Conservation (phyloP, 441 rosid species). For the Croton laevigatus region DNA sequence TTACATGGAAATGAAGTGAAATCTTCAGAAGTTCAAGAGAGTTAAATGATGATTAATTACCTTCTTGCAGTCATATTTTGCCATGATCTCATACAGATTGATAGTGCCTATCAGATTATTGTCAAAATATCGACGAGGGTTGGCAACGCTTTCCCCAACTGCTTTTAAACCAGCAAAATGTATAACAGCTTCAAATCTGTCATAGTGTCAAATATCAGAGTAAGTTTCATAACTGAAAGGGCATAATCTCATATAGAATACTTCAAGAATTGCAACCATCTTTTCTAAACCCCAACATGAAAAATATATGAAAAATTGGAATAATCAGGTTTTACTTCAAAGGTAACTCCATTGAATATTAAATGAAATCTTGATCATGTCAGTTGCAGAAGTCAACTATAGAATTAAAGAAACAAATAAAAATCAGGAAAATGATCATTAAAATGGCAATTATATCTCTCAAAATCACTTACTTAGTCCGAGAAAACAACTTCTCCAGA, state of each 20-base stretch:
- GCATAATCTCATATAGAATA: conserved; percentile 4
- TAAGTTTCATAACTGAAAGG: neutral
- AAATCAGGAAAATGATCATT: neutral
- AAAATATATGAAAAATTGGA: too few species aligned
- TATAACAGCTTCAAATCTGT: conserved; percentile 93
- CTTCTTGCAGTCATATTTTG: conserved; percentile 75
- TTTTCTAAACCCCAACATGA: too few species aligned
- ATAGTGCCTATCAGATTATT: conserved; percentile 86
- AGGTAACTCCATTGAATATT: neutral
- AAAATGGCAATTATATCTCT: neutral
- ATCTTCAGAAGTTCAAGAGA: neutral
- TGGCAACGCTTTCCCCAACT: conserved; percentile 89
- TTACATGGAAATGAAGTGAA: neutral
- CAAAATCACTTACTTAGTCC: conserved; percentile 49
- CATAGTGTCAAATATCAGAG: conserved; percentile 12
- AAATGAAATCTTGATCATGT: neutral
- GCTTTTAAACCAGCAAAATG: conserved; percentile 99
- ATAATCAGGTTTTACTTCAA: neutral
- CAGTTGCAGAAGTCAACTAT: neutral
- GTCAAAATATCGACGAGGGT: conserved; percentile 75
- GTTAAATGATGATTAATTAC: conserved; percentile 36
- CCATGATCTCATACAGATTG: conserved; percentile 75
- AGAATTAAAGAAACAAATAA: neutral
- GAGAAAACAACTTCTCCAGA: conserved; percentile 63
- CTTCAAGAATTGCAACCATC: neutral